Evolutionary conservation across 306 rosid species (phyloP).

Genomic region (Lithocarpus polystachyus): DNA sequence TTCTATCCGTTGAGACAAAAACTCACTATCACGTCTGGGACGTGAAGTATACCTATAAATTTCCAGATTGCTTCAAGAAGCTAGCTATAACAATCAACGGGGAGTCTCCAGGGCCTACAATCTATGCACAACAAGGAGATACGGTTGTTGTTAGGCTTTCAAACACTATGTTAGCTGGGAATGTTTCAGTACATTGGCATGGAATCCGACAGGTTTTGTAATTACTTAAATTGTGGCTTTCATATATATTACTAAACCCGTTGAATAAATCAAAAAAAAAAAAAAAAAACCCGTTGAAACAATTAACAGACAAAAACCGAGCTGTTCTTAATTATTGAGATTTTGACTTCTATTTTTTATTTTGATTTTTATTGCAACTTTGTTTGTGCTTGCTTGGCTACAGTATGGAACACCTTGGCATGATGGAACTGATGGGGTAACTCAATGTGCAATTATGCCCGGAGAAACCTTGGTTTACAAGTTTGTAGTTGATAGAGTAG

Average conservation of each 20-base stretch:
- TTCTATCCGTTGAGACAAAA: conserved; percentile 26
- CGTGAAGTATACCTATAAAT: conserved; percentile 37
- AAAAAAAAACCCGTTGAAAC: too few relatives aligned
- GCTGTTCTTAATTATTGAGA: not conserved
- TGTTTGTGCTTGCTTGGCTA: not conserved
- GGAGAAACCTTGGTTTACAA: conserved; percentile 49
- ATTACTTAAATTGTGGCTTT: not conserved
- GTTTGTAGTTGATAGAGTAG: conserved; percentile 56
- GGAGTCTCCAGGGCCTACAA: conserved; percentile 51
- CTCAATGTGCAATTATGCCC: conserved; percentile 51
- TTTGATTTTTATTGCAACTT: not conserved
- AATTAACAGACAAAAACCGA: too few relatives aligned
- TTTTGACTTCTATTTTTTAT: not conserved
- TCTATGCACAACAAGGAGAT: conserved; percentile 49
- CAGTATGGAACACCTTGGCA: conserved; percentile 59
- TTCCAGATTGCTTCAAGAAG: conserved; percentile 56
- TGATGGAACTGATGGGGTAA: conserved; percentile 57
- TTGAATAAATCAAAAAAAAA: too few relatives aligned
- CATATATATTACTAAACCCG: not conserved
- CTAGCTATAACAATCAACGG: conserved; percentile 43
- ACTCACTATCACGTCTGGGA: conserved; percentile 45
- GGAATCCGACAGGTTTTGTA: conserved; percentile 49
- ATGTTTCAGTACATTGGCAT: conserved; percentile 57
- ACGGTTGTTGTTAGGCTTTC: conserved; percentile 44
- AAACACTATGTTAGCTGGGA: conserved; percentile 42